Base-by-base conservation (phyloP, 2,329 filamentous ascomycete genomes). In the Aspergillus costaricaensis region DNA sequence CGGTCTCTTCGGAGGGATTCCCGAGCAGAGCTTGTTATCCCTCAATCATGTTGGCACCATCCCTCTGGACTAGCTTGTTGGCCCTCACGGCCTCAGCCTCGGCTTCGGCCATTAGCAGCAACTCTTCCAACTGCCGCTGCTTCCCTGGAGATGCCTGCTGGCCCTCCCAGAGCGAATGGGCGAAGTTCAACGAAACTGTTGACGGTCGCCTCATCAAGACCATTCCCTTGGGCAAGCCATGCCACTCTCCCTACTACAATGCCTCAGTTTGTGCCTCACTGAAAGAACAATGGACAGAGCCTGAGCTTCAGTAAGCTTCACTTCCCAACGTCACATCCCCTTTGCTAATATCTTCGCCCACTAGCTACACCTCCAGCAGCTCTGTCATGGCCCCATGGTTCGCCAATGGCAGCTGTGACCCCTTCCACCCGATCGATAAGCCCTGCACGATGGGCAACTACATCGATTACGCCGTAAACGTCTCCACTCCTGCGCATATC, bases 181-280 rank as follows among this genome's bases (percentile, higher is more conserved):
- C 38, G 2, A 57, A 67, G 0, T 79, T 88, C 53, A 86, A 88
- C 66, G 57, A 69, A 15, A 81, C 84, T 1, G 74, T 87, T 2
- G 73, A 76, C 21, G 84, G 83, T 1, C 76, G 74, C 3, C 74
- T 88, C 27, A 75, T 88, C 44, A 76, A 79, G 10, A 85, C 82
- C 0, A 72, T 81, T 2, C 85, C 86, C 0, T 67, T 86, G 3
- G 85, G 79, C 1, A 70, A 79, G 2, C 74, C 80, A 0, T 88
- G 85, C 67, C 85, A 88, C 63, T 73, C 78, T 36, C 76, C 75
- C 3, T 62, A 65, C 19, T 85, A 82, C 65, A 72, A 86, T 67
- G 77, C 75, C 4, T 72, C 68, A 0, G 68, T 72, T 21, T 86
- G 84, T 66, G 61, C 68, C 1, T 68, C 62, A n/a, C 68, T 84